Evolutionary conservation across 805 yeast genomes (phyloP).

Genomic region (Kregervanrija delftensis): DNA sequence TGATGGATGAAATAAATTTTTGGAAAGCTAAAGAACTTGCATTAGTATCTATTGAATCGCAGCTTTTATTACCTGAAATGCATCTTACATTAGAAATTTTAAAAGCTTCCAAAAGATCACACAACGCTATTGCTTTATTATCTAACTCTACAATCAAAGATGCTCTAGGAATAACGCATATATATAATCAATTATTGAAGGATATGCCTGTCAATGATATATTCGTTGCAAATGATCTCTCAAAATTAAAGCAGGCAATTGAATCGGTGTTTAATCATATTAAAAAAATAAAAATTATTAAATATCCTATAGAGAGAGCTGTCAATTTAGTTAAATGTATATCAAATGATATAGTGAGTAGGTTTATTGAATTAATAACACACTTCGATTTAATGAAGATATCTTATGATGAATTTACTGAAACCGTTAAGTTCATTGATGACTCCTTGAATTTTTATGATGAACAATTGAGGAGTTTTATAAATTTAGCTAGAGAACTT

Average conservation of each 20-base stretch:
- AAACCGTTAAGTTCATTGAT: conserved; percentile 23
- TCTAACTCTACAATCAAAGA: conserved; percentile 65
- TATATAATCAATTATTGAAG: conserved; percentile 56
- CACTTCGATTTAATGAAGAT: conserved; percentile 38
- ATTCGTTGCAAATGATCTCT: conserved; percentile 37
- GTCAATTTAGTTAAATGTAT: conserved; percentile 60
- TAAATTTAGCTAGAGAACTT: conserved; percentile 63
- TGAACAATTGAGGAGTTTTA: conserved; percentile 52
- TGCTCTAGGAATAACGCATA: conserved; percentile 41
- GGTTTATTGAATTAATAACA: conserved; percentile 33
- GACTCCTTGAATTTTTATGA: conserved; percentile 48
- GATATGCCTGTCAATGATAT: conserved; percentile 67
- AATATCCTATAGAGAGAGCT: conserved; percentile 61
- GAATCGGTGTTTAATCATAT: conserved; percentile 50
- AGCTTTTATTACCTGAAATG: conserved; percentile 49
- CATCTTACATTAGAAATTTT: conserved; percentile 52
- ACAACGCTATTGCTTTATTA: conserved; percentile 64
- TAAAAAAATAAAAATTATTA: conserved; percentile 50
- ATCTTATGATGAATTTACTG: conserved; percentile 33
- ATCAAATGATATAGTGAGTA: conserved; percentile 46
- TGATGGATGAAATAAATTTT: conserved; percentile 62
- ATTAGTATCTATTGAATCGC: conserved; percentile 47
- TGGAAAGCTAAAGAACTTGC: conserved; percentile 72
- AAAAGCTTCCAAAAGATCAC: conserved; percentile 68
- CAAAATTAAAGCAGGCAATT: conserved; percentile 39